phyloP scores from a whole-genome alignment of 2,329 filamentous ascomycete genomes.

The Pseudogymnoascus sp. region DNA sequence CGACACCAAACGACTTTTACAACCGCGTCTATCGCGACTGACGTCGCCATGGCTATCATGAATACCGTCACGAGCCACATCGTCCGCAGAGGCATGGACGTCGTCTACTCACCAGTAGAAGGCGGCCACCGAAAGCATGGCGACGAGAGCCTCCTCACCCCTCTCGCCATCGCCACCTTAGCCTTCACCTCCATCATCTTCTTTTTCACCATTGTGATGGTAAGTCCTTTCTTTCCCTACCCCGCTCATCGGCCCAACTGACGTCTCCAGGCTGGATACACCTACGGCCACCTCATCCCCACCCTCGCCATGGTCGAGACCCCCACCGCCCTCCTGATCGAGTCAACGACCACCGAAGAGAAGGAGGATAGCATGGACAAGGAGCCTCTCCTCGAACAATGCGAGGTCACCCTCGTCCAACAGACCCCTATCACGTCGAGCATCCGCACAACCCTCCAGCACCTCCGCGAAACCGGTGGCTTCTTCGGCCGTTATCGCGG shows the following conservation, averaged over 20 bases:
- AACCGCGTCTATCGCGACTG: background rate
- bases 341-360: constrained; percentile 30
- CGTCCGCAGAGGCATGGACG: constrained; percentile 14
- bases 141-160: background rate
- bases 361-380: constrained; percentile 26
- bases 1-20: background rate
- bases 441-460: constrained; percentile 49
- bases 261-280: constrained; percentile 43
- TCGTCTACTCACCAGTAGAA: background rate
- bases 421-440: constrained; percentile 54
- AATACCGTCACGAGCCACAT: constrained; percentile 8
- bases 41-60: constrained; percentile 13
- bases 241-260: constrained; percentile 10
- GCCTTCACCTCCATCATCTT: background rate
- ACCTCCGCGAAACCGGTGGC: constrained; percentile 58
- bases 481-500: constrained; percentile 64
- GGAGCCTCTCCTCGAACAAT: constrained; percentile 36
- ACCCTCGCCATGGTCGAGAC: constrained; percentile 58
- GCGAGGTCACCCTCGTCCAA: constrained; percentile 38
- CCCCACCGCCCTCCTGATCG: constrained; percentile 45
- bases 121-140: constrained; percentile 1
- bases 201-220: background rate
- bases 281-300: constrained; percentile 50
- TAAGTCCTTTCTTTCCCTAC: background rate
- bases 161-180: background rate